Conservation (phyloP, 192 early-diverging fungal species). For the Backusella morwellensis region DNA sequence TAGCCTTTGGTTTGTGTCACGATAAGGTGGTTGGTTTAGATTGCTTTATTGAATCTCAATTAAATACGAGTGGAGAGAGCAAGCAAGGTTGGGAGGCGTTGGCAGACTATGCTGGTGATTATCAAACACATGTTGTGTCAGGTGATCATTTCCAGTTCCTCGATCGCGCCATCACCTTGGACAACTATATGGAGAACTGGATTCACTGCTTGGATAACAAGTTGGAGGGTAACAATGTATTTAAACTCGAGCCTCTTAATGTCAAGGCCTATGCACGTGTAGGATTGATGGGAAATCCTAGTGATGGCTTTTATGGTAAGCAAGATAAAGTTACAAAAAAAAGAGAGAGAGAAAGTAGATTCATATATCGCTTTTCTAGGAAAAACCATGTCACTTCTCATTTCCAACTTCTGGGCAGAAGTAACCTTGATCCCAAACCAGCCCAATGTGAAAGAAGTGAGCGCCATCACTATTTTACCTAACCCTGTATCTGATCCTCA, state of each 20-base stretch:
- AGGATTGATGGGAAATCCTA: conserved; percentile 66
- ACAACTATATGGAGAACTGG: conserved; percentile 8
- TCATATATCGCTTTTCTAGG: conserved; percentile 6
- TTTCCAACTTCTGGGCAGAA: conserved; percentile 59
- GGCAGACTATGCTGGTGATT: background rate
- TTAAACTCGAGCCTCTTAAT: conserved; percentile 24
- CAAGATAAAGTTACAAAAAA: background rate
- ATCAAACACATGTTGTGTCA: background rate
- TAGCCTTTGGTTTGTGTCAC: conserved; percentile 6
- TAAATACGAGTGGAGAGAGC: background rate
- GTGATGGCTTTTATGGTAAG: conserved; percentile 61
- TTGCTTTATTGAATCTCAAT: background rate
- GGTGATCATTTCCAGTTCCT: background rate
- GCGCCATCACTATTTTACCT: conserved; percentile 39
- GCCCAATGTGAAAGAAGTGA: conserved; percentile 22
- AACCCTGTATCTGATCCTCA: conserved; percentile 37
- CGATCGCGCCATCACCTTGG: background rate
- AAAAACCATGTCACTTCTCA: conserved; percentile 58
- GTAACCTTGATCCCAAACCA: conserved; percentile 52
- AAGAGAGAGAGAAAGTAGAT: background rate
- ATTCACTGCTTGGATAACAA: background rate
- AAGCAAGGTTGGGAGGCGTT: background rate
- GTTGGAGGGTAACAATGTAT: background rate
- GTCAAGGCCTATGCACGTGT: conserved; percentile 50
- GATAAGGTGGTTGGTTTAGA: background rate